Base-by-base conservation (phyloP, 1,139 yeast genomes). In the Kluyveromyces sp. region DNA sequence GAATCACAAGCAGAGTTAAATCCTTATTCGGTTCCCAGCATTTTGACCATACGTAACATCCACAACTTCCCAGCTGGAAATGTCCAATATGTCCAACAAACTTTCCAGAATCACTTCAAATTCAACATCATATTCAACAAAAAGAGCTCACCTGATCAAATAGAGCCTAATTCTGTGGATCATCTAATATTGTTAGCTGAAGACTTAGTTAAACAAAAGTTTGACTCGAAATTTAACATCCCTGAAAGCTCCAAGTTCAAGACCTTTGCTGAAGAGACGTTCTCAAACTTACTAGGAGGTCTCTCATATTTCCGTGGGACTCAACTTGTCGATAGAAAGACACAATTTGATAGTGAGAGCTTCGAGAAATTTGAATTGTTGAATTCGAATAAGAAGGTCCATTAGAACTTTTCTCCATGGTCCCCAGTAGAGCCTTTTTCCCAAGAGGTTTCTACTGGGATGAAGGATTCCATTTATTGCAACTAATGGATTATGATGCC, bases 361-460 rank as follows among this genome's bases (percentile, higher is more conserved):
- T 79, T 79, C 61, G 79, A 76, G 50, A 77, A 77, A 21, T 73
- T 76, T 28, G 69, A 74, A 26, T 71, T 83, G 26, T 65, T 63
- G 34, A 60, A 57, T 48, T 84, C 89, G 0, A 52, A 61, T 27
- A 67, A 3, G 92, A 83, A 58, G 88, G 87, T 0, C 89, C 90
- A 1, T 64, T 70, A 53, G 87, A 83, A 53, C 66, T 94, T 35
- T 86, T 89, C 57, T 78, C 95, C 0, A 72, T 88, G 39, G 95
- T 89, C 31, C 98, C 98, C 1, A 87, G 96, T 42, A 74, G 98
- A 48, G 89, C 96, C 0, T 87, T 87, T 59, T 92, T 92, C 67
- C 97, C 98, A 6, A 75, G 98, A 53, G 99, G 99, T 0, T 92
- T 92, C 60, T 87, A 87, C 60, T 92, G 99, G 99, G 99, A 94